Evolutionary conservation across 1,139 yeast genomes (phyloP), one percentile per base, ranked within the genome.

Genomic region (Scheffersomyces segobiensis): DNA sequence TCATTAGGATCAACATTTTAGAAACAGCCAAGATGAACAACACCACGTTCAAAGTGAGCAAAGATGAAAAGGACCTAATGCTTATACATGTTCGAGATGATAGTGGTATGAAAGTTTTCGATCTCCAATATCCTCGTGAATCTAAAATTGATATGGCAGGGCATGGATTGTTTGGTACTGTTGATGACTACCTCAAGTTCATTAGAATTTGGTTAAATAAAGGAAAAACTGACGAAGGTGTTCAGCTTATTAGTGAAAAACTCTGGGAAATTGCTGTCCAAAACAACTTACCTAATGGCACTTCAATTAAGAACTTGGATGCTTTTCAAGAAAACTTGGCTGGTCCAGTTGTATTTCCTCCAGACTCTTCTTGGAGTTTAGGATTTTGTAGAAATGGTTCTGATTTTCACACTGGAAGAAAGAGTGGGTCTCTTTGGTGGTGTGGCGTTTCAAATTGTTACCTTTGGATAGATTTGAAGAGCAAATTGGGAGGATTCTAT

Each of bases 391-490:
- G 60, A 51, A 71, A 71, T 20, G 50, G 50, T 18, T 48, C 50
- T 52, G 62, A 63, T 2, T 61, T 74, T 21, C 71, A 75, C 1
- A 73, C 80, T 0, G 86, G 86, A 2, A 69, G 85, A 60, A 78
- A 82, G 1, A 63, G 65, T 14, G 79, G 80, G 0, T 63, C 79
- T 5, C 62, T 77, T 22, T 77, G 75, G 63, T 82, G 86, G 86
- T 71, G 76, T 48, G 85, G 85, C 0, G 67, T 81, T 57, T 82
- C 80, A 22, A 82, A 80, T 62, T 69, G 80, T 50, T 79, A 65
- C 65, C 82, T 71, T 65, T 82, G 85, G 85, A 68, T 81, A 18
- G 86, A 82, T 60, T 63, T 73, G 51, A 68, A 77, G 32, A 79
- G 78, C 58, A 71, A 73, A 19, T 65, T 81, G 48, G 84, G 77